Conservation (phyloP, 352 stramenopile genomes). For the Phytopythium oedochilum region DNA sequence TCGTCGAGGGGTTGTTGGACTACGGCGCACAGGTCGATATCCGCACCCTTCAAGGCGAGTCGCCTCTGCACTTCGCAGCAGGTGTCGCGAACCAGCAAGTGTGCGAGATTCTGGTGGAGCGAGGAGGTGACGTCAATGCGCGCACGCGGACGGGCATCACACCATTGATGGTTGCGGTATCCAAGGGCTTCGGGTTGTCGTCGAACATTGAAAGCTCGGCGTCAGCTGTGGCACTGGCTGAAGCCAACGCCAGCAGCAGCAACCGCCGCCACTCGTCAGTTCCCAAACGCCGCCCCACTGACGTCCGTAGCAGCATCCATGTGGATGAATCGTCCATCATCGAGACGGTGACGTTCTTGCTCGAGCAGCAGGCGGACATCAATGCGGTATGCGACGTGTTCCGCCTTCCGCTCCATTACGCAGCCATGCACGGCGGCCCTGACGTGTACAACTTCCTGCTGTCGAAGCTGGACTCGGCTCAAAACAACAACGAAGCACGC, state of each 20-base stretch:
- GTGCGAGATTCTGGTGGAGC: conserved; percentile 68
- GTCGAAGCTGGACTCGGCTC: conserved; percentile 35
- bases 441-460: conserved; percentile 53
- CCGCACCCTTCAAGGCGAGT: conserved; percentile 59
- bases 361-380: conserved; percentile 57
- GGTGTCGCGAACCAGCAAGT: conserved; percentile 53
- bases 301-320: conserved; percentile 37
- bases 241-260: neutral
- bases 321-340: conserved; percentile 54
- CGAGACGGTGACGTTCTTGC: conserved; percentile 66
- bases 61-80: conserved; percentile 77
- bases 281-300: conserved; percentile 19
- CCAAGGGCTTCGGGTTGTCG: conserved; percentile 38
- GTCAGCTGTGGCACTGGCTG: neutral
- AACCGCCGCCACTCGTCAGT: neutral
- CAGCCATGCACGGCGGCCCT: conserved; percentile 52
- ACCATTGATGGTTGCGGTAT: conserved; percentile 72
- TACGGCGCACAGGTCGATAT: conserved; percentile 72
- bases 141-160: conserved; percentile 67
- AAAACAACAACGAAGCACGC: conserved; percentile 32
- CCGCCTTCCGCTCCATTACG: conserved; percentile 72
- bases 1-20: conserved; percentile 80
- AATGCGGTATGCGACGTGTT: conserved; percentile 64
- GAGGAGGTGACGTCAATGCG: conserved; percentile 60
- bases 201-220: neutral